phyloP scores from a whole-genome alignment of 106 monocot genomes.

The Acorus calamus region DNA sequence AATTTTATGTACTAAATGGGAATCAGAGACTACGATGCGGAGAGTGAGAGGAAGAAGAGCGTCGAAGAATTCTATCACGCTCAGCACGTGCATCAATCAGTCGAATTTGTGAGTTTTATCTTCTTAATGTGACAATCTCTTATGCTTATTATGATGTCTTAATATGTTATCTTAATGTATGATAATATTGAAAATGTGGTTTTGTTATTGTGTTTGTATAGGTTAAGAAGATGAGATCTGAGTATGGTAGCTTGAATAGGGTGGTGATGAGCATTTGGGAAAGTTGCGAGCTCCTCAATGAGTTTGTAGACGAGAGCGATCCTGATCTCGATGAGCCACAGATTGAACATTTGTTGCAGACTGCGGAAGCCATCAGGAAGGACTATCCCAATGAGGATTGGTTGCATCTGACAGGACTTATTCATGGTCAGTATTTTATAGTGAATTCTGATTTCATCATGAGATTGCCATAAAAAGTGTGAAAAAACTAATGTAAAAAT shows the following conservation, averaged over 20 bases:
- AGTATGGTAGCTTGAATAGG: background rate
- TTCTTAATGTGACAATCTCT: too few relatives aligned
- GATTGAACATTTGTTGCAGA: constrained; percentile 83
- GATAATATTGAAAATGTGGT: background rate
- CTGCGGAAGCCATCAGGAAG: constrained; percentile 72
- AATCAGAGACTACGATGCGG: background rate
- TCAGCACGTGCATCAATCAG: too few relatives aligned
- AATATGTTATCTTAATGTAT: too few relatives aligned
- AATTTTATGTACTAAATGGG: background rate
- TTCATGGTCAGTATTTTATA: background rate
- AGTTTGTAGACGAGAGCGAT: constrained; percentile 62
- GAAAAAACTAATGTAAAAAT: too few relatives aligned
- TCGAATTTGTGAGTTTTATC: too few relatives aligned
- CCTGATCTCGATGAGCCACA: constrained; percentile 78
- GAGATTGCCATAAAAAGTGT: too few relatives aligned
- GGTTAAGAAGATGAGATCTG: background rate
- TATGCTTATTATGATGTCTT: too few relatives aligned
- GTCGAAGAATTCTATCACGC: too few relatives aligned
- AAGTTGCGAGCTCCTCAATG: background rate
- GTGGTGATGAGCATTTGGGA: background rate
- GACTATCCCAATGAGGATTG: constrained; percentile 59
- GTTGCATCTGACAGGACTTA: background rate
- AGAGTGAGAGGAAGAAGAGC: too few relatives aligned
- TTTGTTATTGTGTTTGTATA: background rate
- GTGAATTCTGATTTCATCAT: too few relatives aligned